Conservation (phyloP, 2,329 filamentous ascomycete genomes). For the Penicillium sclerotiorum region DNA sequence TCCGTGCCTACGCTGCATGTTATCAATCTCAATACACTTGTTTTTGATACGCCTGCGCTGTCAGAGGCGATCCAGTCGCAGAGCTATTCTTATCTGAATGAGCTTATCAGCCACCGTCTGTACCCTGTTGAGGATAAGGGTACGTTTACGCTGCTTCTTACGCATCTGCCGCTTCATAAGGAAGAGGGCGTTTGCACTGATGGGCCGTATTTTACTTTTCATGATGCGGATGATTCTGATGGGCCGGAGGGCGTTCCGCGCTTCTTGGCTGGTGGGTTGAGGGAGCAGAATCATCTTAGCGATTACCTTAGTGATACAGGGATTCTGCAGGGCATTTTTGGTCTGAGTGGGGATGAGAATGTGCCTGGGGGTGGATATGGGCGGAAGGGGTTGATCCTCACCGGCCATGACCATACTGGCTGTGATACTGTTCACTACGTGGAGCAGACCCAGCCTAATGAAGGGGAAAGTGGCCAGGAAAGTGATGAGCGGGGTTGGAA, state of each 20-base stretch:
- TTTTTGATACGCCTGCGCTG: constrained; percentile 81
- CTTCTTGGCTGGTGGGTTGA: constrained; percentile 55
- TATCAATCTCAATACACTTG: constrained; percentile 88
- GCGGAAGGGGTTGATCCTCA: constrained; percentile 76
- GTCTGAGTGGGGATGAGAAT: constrained; percentile 65
- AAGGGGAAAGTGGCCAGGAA: too few relatives aligned
- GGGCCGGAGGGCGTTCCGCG: constrained; percentile 50
- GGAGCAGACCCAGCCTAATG: too few relatives aligned
- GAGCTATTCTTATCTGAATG: constrained; percentile 73
- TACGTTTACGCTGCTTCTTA: constrained; percentile 80
- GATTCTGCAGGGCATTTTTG: constrained; percentile 83
- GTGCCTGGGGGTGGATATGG: constrained; percentile 66
- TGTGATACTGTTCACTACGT: constrained; percentile 88
- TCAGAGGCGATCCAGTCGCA: constrained; percentile 68
- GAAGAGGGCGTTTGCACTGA: constrained; percentile 80
- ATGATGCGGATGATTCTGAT: constrained; percentile 64
- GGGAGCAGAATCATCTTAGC: constrained; percentile 90
- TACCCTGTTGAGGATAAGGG: constrained; percentile 63
- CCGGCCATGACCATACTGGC: constrained; percentile 92
- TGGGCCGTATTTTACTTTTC: constrained; percentile 79
- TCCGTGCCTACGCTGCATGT: constrained; percentile 70
- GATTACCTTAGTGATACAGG: constrained; percentile 66
- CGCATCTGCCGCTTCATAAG: constrained; percentile 91
- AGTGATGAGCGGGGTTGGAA: constrained; percentile 27
- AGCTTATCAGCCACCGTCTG: constrained; percentile 59